Conservation (phyloP, 768 basidiomycete species). For the Boletus sp. region DNA sequence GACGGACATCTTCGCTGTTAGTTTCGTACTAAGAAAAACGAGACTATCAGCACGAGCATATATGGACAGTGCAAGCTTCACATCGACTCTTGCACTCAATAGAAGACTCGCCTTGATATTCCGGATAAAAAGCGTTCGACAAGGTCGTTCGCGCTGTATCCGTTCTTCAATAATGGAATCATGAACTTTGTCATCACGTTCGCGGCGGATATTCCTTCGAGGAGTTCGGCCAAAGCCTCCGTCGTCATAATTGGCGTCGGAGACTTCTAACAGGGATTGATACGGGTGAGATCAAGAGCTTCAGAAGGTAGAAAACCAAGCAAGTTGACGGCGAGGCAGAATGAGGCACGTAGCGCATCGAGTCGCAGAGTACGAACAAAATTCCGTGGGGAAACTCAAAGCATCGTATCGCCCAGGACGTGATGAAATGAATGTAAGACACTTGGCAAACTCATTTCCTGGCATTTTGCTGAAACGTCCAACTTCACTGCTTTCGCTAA, state of each 20-base stretch:
- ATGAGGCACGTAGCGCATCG: conserved; percentile 46
- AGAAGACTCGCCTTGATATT: conserved; percentile 88
- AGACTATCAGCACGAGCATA: conserved; percentile 13
- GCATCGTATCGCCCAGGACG: conserved; percentile 18
- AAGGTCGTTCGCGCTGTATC: conserved; percentile 89
- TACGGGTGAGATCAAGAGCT: conserved; percentile 40
- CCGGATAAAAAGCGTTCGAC: conserved; percentile 93
- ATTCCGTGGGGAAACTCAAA: conserved; percentile 26
- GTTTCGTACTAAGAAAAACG: conserved; percentile 71
- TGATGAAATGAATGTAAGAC: conserved; percentile 17
- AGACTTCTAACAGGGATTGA: conserved; percentile 57
- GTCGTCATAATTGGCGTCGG: conserved; percentile 55
- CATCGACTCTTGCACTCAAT: conserved; percentile 12
- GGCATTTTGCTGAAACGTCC: conserved; percentile 27
- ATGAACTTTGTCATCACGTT: conserved; percentile 86
- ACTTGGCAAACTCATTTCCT: conserved; percentile 29
- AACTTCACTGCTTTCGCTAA: conserved; percentile 45
- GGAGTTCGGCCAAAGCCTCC: conserved; percentile 43
- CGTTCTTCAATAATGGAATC: conserved; percentile 92
- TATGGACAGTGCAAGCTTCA: conserved; percentile 3
- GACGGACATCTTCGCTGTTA: conserved; percentile 78
- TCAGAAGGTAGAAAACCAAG: conserved; percentile 45
- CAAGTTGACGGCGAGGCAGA: conserved; percentile 40
- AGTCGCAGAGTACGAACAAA: conserved; percentile 26
- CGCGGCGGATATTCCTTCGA: conserved; percentile 59